Evolutionary conservation across 176 grass and related monocot genomes (phyloP), one percentile per base, ranked within the genome.

Genomic region (Oryza meyeriana): DNA sequence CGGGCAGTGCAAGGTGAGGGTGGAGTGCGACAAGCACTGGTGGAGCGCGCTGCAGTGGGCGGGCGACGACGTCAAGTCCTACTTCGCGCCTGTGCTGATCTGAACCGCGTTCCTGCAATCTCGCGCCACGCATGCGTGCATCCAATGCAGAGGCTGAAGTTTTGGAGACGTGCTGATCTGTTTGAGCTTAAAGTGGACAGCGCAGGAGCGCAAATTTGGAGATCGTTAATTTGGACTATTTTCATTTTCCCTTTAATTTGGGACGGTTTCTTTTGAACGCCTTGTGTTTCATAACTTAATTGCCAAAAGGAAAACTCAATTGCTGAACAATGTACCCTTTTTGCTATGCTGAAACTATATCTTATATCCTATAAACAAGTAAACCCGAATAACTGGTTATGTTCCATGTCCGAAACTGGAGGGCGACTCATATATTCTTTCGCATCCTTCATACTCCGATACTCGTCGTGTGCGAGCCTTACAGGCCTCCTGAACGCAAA

Each of bases 1-100:
- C 66, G 83, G 88, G 36, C 88, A 89, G 72, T 45, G 66, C 24
- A 77, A 71, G 66, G 88, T 72, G 66, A 62, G 88, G 66, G 84
- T 90, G 79, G 88, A 90, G 73, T 85, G 88, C 59, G 88, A 86
- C 59, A 90, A 90, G 66, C 72, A 86, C 18, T 90, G 83, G 83
- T 90, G 88, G 88, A 63, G 78, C 67, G 83, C 42, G 45, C 66
- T 90, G 44, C 72, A 86, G 66, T 89, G 88, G 88, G 59, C 61
- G 35, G 71, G 74, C 66, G 79, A 90, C 55, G 88, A 90, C 66
- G 83, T 38, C 83, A 86, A 86, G 79, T 64, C 83, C 29, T 61
- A 62, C 66, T 90, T 90, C 20, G 73, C 72, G 29, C 79, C 88
- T 17, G 88, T 90, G 59, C 72, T 76, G 4, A 39, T 90, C 59